A percentile compares a stretch with the other conserved stretches of the same genome.
phyloP scores from a whole-genome alignment of 148 eudicot genomes.

The Dianthus caryophyllus region DNA sequence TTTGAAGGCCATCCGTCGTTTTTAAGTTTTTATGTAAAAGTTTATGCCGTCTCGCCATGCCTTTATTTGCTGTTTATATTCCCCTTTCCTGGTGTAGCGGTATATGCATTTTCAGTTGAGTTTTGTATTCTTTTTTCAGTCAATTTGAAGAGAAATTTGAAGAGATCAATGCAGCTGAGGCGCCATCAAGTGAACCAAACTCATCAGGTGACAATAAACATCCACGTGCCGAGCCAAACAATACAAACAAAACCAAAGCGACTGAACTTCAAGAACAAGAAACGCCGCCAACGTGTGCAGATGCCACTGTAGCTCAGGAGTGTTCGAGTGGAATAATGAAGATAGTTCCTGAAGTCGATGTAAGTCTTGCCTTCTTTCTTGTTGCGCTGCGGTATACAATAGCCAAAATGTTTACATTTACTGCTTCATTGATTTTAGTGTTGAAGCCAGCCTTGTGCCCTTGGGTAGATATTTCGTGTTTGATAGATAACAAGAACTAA shows the following conservation, averaged over 20 bases:
- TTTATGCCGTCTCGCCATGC: not conserved
- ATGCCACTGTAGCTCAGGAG: slow-evolving; percentile 55
- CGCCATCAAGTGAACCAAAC: slow-evolving; percentile 44
- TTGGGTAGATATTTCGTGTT: not conserved
- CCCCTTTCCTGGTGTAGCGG: not conserved
- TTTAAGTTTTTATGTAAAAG: not conserved
- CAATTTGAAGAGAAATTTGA: slow-evolving; percentile 97
- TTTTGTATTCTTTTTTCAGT: slow-evolving; percentile 29
- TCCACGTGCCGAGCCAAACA: slow-evolving; percentile 20
- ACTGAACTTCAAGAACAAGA: slow-evolving; percentile 43
- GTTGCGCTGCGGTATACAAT: not conserved
- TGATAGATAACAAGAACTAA: not conserved
- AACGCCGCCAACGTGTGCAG: slow-evolving; percentile 36
- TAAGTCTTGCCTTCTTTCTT: slow-evolving; percentile 42
- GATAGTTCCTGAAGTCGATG: slow-evolving; percentile 90
- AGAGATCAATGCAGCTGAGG: slow-evolving; percentile 65
- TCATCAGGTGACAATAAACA: slow-evolving; percentile 35
- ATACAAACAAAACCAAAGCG: slow-evolving; percentile 31
- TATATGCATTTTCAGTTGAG: not conserved
- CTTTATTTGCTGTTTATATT: not conserved
- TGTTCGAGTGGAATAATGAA: slow-evolving; percentile 81
- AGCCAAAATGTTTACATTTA: not conserved
- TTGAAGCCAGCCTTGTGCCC: not conserved
- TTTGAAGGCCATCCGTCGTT: slow-evolving; percentile 2
- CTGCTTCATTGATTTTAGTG: not conserved